A percentile compares a stretch with the other conserved stretches of the same genome.
Evolutionary conservation across 140 eudicot species (phyloP).

Genomic region (Cichorium intybus): DNA sequence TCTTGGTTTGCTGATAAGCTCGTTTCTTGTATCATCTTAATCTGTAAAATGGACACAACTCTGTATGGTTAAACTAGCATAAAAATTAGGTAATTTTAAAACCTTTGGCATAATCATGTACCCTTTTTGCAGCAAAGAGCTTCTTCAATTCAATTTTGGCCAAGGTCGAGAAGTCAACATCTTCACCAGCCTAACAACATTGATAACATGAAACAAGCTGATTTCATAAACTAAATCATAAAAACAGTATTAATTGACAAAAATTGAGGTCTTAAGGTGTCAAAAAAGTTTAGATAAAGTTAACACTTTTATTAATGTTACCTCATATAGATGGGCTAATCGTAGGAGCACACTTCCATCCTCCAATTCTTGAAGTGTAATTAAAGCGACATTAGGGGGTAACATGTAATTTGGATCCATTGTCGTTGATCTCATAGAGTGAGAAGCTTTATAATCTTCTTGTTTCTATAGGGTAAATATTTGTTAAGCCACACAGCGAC

Average conservation of each 20-base stretch:
- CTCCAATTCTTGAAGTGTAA: constrained; percentile 89
- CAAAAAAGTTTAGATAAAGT: neutral
- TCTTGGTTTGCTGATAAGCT: constrained; percentile 93
- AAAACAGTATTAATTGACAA: neutral
- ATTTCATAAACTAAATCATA: neutral
- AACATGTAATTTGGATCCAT: constrained; percentile 72
- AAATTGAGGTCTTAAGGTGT: neutral
- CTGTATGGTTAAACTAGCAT: neutral
- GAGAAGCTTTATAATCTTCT: constrained; percentile 64
- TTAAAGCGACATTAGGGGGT: constrained; percentile 78
- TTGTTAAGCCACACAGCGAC: constrained; percentile 7
- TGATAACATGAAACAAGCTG: constrained; percentile 19
- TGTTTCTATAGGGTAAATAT: constrained; percentile 43
- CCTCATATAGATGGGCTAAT: constrained; percentile 95
- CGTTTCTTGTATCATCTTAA: constrained; percentile 57
- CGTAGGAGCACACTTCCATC: constrained; percentile 76
- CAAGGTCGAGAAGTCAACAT: constrained; percentile 50
- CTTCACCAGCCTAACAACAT: constrained; percentile 77
- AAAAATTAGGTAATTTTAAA: neutral
- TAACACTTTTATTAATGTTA: constrained; percentile 15
- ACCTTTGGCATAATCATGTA: constrained; percentile 9
- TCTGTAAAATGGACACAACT: constrained; percentile 34
- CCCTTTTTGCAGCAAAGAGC: constrained; percentile 64
- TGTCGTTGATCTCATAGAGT: constrained; percentile 41
- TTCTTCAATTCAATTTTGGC: constrained; percentile 75